These are phyloP conservation scores for Hypocrella siamensis DNA, from an alignment of 2,329 filamentous ascomycete species.

Conservation along the genomic window DNA sequence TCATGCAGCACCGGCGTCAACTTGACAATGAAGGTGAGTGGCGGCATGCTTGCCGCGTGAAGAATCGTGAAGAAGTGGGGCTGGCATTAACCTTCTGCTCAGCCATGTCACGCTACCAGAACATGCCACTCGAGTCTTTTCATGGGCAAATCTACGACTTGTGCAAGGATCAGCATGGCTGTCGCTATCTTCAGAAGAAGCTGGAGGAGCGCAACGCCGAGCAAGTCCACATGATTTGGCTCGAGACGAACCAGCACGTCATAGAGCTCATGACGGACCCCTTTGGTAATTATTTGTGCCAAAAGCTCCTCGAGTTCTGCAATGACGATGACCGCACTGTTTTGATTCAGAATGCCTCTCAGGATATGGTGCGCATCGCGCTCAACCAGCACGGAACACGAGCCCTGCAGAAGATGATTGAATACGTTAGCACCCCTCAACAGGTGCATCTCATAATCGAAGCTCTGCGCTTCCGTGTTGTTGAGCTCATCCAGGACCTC, in stretches of 20 bases:
- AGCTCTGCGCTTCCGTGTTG: slow-evolving; percentile 69
- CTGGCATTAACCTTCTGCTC: slow-evolving; percentile 12
- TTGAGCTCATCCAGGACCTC: slow-evolving; percentile 88
- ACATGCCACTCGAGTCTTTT: slow-evolving; percentile 67
- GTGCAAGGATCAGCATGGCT: slow-evolving; percentile 97
- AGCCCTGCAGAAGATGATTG: slow-evolving; percentile 98
- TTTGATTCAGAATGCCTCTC: slow-evolving; percentile 77
- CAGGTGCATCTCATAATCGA: slow-evolving; percentile 81
- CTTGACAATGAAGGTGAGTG: slow-evolving; percentile 54
- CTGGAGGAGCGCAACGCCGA: slow-evolving; percentile 77
- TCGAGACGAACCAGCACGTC: slow-evolving; percentile 84
- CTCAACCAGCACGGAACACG: slow-evolving; percentile 95
- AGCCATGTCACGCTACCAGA: slow-evolving; percentile 69
- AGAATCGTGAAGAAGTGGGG: not conserved
- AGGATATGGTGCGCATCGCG: slow-evolving; percentile 81
- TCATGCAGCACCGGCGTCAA: slow-evolving; percentile 60
- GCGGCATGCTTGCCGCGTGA: not conserved
- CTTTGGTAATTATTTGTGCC: slow-evolving; percentile 97
- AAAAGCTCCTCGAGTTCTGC: slow-evolving; percentile 92
- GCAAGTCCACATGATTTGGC: slow-evolving; percentile 82
- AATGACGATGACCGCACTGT: slow-evolving; percentile 89
- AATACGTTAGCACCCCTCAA: slow-evolving; percentile 73
- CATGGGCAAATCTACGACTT: slow-evolving; percentile 72
- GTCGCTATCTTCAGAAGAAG: slow-evolving; percentile 92
- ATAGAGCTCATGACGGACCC: slow-evolving; percentile 98